Conservation (phyloP, 352 stramenopile species). For the Phytophthora citricola region DNA sequence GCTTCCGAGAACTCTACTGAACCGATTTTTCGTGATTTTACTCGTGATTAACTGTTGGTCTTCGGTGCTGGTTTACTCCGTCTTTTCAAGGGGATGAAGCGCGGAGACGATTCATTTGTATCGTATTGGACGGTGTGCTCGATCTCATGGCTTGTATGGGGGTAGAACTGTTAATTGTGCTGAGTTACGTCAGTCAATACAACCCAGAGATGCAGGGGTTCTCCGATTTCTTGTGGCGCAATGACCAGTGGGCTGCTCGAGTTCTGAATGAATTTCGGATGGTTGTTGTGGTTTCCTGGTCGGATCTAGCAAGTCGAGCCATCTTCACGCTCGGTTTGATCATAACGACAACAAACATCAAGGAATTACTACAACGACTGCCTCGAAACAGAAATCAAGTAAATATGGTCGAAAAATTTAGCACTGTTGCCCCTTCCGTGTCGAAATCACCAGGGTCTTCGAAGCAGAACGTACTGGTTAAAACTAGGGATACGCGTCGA, state of each 20-base stretch:
- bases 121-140: slow-evolving; percentile 25
- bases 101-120: slow-evolving; percentile 13
- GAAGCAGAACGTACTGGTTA: background rate
- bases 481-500: background rate
- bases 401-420: background rate
- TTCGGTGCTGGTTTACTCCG: slow-evolving; percentile 12
- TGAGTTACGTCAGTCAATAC: slow-evolving; percentile 22
- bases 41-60: slow-evolving; percentile 36
- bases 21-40: slow-evolving; percentile 38
- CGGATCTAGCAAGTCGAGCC: slow-evolving; percentile 26
- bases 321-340: slow-evolving; percentile 25
- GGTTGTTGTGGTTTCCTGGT: slow-evolving; percentile 33
- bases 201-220: slow-evolving; percentile 3
- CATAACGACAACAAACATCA: slow-evolving; percentile 22
- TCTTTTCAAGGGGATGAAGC: slow-evolving; percentile 19
- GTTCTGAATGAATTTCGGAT: slow-evolving; percentile 34
- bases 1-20: slow-evolving; percentile 31
- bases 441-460: background rate
- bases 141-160: slow-evolving; percentile 29
- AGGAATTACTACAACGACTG: slow-evolving; percentile 18
- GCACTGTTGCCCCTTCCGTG: background rate
- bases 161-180: slow-evolving; percentile 18
- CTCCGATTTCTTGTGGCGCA: slow-evolving; percentile 9
- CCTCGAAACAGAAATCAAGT: background rate
- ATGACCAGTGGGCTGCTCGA: slow-evolving; percentile 33